Percentiles rank a stretch among this genome's conserved stretches.
phyloP scores from a whole-genome alignment of 345 rosid genomes.

The Citrus inodora region DNA sequence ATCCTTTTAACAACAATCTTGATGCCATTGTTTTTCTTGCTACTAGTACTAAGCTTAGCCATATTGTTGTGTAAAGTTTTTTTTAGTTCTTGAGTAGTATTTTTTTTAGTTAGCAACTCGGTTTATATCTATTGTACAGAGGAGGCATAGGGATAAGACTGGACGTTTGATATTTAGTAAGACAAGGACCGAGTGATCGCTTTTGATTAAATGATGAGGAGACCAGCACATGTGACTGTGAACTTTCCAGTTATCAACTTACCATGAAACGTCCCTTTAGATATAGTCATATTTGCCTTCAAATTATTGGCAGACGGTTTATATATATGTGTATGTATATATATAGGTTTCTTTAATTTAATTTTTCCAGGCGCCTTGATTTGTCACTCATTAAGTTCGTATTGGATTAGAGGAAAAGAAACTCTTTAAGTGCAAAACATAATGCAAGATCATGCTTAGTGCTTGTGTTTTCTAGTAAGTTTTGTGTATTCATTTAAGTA shows the following conservation, averaged over 20 bases:
- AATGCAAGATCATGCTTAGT: too few species aligned
- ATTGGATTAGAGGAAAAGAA: not conserved
- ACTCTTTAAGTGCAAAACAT: not conserved
- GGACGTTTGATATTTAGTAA: not conserved
- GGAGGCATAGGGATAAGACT: not conserved
- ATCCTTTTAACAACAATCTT: conserved; percentile 27
- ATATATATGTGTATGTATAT: too few species aligned
- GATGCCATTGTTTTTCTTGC: conserved; percentile 25
- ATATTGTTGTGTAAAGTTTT: not conserved
- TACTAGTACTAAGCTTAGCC: conserved; percentile 17
- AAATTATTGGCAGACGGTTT: not conserved
- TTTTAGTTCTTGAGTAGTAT: not conserved
- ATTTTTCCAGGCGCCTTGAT: not conserved
- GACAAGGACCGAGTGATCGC: not conserved
- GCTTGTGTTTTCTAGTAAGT: too few species aligned
- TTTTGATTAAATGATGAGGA: not conserved
- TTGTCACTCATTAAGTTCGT: not conserved
- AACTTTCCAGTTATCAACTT: conserved; percentile 5
- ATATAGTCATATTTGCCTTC: conserved; percentile 17
- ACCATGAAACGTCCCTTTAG: conserved; percentile 24
- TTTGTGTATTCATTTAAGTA: too few species aligned
- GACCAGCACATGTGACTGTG: conserved; percentile 29
- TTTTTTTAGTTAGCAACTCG: not conserved
- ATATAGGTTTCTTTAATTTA: too few species aligned
- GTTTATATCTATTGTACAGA: not conserved